Base-by-base conservation (phyloP, 495 filamentous ascomycete species). In the Aspergillus avenaceus region DNA sequence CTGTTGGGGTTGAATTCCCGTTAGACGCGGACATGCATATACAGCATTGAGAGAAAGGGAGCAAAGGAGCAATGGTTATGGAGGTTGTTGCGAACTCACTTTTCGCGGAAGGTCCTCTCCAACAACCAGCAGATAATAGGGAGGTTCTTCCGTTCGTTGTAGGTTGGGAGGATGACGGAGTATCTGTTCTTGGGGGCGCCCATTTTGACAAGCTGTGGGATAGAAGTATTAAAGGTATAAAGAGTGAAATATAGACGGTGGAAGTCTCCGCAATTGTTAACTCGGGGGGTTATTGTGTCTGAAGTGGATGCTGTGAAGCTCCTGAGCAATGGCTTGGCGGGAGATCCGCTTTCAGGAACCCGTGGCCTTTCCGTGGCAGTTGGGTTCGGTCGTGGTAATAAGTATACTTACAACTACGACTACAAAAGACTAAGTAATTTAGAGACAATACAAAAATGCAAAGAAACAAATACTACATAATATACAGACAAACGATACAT, bases 121-220 rank as follows among this genome's bases (percentile, higher is more conserved):
- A 98, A 82, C 57, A 97, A 81, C 88, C 89, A 97, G 65, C 83
- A 82, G 67, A 97, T 90, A 62, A 97, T 90, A 61, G 95, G 93
- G 60, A 98, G 83, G 77, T 98, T 98, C 58, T 82, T 83, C 65
- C 93, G 89, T 78, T 98, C 95, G 62, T 98, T 97, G 80, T 96
- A 98, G 54, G 93, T 98, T 34, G 93, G 93, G 49, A 98, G 83
- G 66, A 97, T 91, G 68, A 97, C 86, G 53, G 91, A 91, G 80
- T 96, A 98, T 69, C 95, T 91, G 82, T 90, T 74, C 55, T 71
- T 72, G 43, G 67, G 62, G 32, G 74, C 65, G 16, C 45, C 55
- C 73, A 76, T 76, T 40, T 54, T 71, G 60, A 60, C 34, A 28
- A n/a, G 45, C 23, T 19, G 24, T 28, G 9, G 22, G 14, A 28